Conservation (phyloP, 352 stramenopile species). For the Phytopythium delawarense region DNA sequence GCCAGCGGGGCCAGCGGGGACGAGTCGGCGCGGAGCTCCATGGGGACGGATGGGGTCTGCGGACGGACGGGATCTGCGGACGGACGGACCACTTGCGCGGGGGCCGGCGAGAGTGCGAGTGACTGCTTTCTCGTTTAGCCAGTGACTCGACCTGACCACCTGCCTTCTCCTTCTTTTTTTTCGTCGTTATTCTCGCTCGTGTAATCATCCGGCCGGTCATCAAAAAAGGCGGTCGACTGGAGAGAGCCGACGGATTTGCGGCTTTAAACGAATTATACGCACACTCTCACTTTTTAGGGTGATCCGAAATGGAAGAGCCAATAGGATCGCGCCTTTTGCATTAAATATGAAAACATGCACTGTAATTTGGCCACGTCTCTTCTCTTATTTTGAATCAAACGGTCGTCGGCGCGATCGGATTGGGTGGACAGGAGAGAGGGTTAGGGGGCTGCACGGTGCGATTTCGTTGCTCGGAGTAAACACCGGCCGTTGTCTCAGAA, state of each 20-base stretch:
- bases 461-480: constrained; percentile 3
- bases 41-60: neutral
- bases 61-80: neutral
- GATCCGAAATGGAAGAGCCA: too few relatives aligned
- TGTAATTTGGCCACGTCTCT: neutral
- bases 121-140: neutral
- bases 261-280: too few relatives aligned
- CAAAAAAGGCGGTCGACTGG: too few relatives aligned
- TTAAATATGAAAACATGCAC: too few relatives aligned
- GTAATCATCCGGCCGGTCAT: too few relatives aligned
- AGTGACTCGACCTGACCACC: too few relatives aligned
- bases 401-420: too few relatives aligned
- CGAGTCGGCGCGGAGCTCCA: constrained; percentile 19
- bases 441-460: neutral
- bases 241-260: too few relatives aligned
- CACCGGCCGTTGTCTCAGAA: neutral
- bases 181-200: neutral
- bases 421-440: neutral
- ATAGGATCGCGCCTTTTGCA: too few relatives aligned
- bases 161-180: too few relatives aligned
- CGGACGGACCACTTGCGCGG: neutral
- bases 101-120: neutral
- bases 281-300: too few relatives aligned
- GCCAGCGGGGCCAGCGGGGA: constrained; percentile 23
- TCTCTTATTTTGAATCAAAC: too few relatives aligned